Evolutionary conservation across 306 rosid species (phyloP).

Genomic region (Dalbergia cultrata): DNA sequence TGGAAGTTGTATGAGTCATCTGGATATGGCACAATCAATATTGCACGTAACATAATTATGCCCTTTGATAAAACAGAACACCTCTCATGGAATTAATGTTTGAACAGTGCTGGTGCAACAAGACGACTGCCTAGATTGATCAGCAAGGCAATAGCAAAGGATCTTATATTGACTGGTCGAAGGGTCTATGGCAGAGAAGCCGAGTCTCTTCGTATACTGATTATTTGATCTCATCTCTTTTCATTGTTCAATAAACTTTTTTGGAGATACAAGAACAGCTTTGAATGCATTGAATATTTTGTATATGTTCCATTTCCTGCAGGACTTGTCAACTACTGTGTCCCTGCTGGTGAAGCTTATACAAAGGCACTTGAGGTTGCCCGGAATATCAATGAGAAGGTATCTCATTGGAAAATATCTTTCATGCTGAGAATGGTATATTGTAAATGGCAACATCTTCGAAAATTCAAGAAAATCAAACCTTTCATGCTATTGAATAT

Average conservation of each 20-base stretch:
- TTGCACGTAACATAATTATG: too few relatives aligned
- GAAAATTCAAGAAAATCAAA: too few relatives aligned
- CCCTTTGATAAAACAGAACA: too few relatives aligned
- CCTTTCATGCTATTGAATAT: too few relatives aligned
- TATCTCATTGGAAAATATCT: background rate
- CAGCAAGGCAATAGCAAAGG: background rate
- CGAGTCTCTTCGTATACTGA: background rate
- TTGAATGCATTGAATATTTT: background rate
- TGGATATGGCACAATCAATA: too few relatives aligned
- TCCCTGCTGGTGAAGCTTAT: background rate
- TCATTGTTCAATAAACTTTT: background rate
- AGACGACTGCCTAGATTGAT: background rate
- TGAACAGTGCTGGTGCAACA: background rate
- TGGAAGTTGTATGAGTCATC: too few relatives aligned
- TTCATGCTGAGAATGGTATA: too few relatives aligned
- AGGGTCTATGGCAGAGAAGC: background rate
- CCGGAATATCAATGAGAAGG: background rate
- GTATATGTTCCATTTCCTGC: background rate
- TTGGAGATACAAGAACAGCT: background rate
- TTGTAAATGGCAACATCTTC: too few relatives aligned
- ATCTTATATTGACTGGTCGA: background rate
- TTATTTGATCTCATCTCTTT: too few relatives aligned
- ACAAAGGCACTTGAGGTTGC: background rate
- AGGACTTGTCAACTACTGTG: background rate
- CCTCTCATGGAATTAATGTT: background rate